Conservation (phyloP, 2,329 filamentous ascomycete genomes). For the Arthrinium phaeospermum region DNA sequence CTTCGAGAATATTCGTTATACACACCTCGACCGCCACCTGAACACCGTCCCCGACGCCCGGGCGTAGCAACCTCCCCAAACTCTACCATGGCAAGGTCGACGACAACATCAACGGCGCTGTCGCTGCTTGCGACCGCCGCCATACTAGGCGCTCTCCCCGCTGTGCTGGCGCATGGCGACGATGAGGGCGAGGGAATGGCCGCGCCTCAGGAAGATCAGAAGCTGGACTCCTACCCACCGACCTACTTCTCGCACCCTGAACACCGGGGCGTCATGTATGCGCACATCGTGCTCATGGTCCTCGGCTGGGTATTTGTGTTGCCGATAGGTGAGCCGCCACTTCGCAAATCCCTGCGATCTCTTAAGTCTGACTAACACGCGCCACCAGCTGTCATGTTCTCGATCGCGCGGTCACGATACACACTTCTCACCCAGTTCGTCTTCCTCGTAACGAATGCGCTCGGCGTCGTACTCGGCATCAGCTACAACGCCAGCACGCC, state of each 20-base stretch:
- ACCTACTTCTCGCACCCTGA: slow-evolving; percentile 49
- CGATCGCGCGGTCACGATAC: slow-evolving; percentile 77
- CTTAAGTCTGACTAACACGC: slow-evolving; percentile 25
- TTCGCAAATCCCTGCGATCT: neutral
- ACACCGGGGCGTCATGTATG: slow-evolving; percentile 45
- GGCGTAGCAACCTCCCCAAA: neutral
- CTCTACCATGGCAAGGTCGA: slow-evolving; percentile 23
- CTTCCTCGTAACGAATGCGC: slow-evolving; percentile 67
- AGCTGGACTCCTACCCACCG: slow-evolving; percentile 37
- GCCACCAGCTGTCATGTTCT: slow-evolving; percentile 78
- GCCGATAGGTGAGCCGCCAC: slow-evolving; percentile 63
- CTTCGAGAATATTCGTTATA: neutral
- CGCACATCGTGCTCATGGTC: slow-evolving; percentile 72
- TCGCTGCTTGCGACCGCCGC: slow-evolving; percentile 36
- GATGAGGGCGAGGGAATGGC: slow-evolving; percentile 37
- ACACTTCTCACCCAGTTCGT: slow-evolving; percentile 71
- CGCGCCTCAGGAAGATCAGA: slow-evolving; percentile 38
- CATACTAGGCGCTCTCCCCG: slow-evolving; percentile 38
- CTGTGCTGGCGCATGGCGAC: slow-evolving; percentile 39
- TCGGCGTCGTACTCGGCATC: slow-evolving; percentile 68
- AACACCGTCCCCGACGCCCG: neutral
- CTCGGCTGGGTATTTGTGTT: slow-evolving; percentile 72
- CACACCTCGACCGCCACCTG: neutral
- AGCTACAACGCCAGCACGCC: slow-evolving; percentile 83
- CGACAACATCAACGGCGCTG: slow-evolving; percentile 29